Evolutionary conservation across 1,284 basidiomycete species (phyloP).

Genomic region (Cryptococcus hybrid): DNA sequence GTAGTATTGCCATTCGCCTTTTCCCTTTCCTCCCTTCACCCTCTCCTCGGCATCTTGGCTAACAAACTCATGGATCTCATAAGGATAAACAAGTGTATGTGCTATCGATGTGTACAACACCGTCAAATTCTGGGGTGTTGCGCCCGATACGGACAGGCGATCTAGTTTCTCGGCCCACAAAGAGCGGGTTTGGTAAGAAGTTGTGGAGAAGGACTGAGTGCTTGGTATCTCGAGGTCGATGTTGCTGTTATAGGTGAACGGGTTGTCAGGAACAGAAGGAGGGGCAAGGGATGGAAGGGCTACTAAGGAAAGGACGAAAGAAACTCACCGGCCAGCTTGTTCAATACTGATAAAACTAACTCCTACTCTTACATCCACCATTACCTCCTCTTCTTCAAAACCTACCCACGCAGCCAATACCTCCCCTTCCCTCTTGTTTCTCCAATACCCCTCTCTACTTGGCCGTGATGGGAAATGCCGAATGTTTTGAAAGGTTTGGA

Average conservation of each 20-base stretch:
- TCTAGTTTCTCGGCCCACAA: constrained; percentile 73
- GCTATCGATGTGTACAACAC: constrained; percentile 33
- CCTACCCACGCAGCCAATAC: constrained; percentile 61
- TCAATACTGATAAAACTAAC: constrained; percentile 75
- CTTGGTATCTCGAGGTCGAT: constrained; percentile 52
- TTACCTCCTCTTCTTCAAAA: constrained; percentile 52
- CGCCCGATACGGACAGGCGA: constrained; percentile 61
- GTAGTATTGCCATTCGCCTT: constrained; percentile 60
- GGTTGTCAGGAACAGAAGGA: no score
- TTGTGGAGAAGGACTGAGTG: constrained; percentile 57
- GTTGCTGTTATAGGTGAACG: constrained; percentile 51
- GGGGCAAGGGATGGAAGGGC: background rate
- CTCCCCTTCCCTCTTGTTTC: constrained; percentile 31
- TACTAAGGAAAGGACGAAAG: background rate
- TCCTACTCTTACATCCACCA: constrained; percentile 65
- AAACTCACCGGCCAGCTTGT: constrained; percentile 60
- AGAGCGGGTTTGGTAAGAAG: constrained; percentile 58
- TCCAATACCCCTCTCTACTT: constrained; percentile 27
- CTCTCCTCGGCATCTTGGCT: background rate
- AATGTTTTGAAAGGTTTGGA: constrained; percentile 55
- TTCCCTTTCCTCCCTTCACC: background rate
- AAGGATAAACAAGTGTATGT: constrained; percentile 63
- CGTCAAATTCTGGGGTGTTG: constrained; percentile 28
- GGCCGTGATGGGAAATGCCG: constrained; percentile 58
- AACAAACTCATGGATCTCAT: constrained; percentile 63